These are phyloP conservation scores for Rhodosorus marinus DNA, from an alignment of 23 red algal species.

Conservation along the genomic window DNA sequence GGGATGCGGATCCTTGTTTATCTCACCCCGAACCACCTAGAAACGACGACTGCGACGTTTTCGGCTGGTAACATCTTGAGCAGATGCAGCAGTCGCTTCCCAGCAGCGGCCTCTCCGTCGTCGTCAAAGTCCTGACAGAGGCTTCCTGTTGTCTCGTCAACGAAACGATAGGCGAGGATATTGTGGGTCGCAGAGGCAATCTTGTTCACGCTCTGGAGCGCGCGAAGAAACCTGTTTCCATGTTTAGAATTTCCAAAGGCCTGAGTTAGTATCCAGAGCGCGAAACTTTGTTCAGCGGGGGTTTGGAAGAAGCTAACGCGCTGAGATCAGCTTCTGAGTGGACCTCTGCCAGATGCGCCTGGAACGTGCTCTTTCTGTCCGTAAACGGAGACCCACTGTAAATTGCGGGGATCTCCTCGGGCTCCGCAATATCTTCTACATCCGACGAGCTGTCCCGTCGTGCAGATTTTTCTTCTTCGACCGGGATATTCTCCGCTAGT, in stretches of 20 bases:
- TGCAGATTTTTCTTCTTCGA: too few species aligned
- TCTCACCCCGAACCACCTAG: not conserved
- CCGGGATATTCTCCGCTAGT: too few species aligned
- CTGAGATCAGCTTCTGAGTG: not conserved
- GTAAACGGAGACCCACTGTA: too few species aligned
- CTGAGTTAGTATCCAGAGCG: too few species aligned
- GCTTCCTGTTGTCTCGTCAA: not conserved
- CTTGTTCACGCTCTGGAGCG: not conserved
- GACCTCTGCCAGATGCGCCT: not conserved
- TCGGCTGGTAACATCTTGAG: not conserved
- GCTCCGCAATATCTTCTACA: too few species aligned
- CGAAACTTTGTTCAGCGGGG: too few species aligned
- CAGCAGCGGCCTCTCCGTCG: not conserved
- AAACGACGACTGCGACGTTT: not conserved
- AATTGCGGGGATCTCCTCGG: too few species aligned
- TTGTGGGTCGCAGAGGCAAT: not conserved
- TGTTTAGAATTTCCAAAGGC: too few species aligned
- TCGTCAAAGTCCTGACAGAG: not conserved
- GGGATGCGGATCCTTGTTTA: too few species aligned
- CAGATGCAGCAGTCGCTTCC: not conserved
- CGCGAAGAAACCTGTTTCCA: not conserved
- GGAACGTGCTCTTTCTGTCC: not conserved
- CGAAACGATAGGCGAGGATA: not conserved
- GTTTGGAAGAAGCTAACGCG: too few species aligned
- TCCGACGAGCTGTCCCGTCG: too few species aligned